Conservation (phyloP, 2,329 filamentous ascomycete genomes). For the Graphilbum fragrans region DNA sequence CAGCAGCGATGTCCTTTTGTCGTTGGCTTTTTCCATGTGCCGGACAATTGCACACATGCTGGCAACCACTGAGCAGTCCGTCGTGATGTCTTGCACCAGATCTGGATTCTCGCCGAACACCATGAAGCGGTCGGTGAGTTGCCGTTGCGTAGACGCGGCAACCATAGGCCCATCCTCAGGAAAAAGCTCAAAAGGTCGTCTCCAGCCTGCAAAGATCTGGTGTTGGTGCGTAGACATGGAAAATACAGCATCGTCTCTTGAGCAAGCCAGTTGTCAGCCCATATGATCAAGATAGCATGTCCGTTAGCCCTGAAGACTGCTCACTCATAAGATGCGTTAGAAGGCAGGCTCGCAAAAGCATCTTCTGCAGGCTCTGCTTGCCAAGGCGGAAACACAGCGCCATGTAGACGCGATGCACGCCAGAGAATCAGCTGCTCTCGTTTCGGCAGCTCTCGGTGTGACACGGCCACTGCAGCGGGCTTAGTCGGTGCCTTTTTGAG, state of each 20-base stretch:
- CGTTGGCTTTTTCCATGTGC: slow-evolving; percentile 35
- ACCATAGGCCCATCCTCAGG: slow-evolving; percentile 15
- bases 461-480: slow-evolving; percentile 1
- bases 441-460: slow-evolving; percentile 45
- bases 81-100: slow-evolving; percentile 88
- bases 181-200: slow-evolving; percentile 59
- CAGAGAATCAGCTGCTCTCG: slow-evolving; percentile 67
- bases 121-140: slow-evolving; percentile 12
- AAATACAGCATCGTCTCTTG: slow-evolving; percentile 60
- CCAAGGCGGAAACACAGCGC: slow-evolving; percentile 79
- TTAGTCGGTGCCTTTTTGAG: not conserved
- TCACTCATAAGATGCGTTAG: slow-evolving; percentile 50
- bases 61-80: slow-evolving; percentile 93
- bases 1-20: slow-evolving; percentile 49
- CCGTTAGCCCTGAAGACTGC: slow-evolving; percentile 11
- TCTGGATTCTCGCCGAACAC: slow-evolving; percentile 48
- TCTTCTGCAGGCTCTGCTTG: slow-evolving; percentile 42
- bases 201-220: slow-evolving; percentile 74
- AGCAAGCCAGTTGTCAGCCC: not conserved
- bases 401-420: slow-evolving; percentile 69
- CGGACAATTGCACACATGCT: slow-evolving; percentile 77
- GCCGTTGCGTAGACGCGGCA: slow-evolving; percentile 1
- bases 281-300: not conserved
- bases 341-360: slow-evolving; percentile 46
- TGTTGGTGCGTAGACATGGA: slow-evolving; percentile 63